Conservation (phyloP, 139 green algal species). For the Haematococcus lacustris region DNA sequence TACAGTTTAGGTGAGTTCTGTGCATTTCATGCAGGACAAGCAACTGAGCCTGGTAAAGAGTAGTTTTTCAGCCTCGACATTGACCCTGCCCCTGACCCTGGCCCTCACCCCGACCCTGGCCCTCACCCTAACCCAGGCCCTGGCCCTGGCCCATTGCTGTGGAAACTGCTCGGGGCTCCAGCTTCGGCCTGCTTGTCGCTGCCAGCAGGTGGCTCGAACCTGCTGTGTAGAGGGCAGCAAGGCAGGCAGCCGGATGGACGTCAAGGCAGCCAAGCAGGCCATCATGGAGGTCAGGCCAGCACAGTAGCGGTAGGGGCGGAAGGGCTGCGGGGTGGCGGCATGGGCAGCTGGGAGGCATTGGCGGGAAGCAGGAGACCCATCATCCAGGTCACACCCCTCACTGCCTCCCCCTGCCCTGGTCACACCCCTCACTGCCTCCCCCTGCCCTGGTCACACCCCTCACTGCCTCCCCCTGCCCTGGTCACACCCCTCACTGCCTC, state of each 20-base stretch:
- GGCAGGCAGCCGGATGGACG: slow-evolving; percentile 5
- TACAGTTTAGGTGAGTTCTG: too few species aligned
- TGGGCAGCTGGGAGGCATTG: background rate
- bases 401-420: background rate
- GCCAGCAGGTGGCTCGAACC: background rate
- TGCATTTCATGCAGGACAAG: too few species aligned
- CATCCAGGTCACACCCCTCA: background rate
- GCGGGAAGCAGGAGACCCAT: background rate
- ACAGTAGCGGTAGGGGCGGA: background rate
- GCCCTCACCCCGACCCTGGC: too few species aligned
- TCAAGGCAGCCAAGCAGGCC: slow-evolving; percentile 18
- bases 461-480: background rate
- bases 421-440: background rate
- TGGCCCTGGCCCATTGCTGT: too few species aligned
- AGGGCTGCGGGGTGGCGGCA: background rate
- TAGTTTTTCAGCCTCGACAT: too few species aligned
- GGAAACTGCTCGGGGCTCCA: background rate
- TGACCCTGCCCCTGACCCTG: too few species aligned
- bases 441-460: background rate
- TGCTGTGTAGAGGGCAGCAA: background rate
- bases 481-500: background rate
- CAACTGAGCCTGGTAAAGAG: too few species aligned
- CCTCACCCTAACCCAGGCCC: too few species aligned
- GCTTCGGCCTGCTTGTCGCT: background rate
- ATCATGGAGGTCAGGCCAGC: slow-evolving; percentile 16